Evolutionary conservation across 345 rosid genomes (phyloP).

Genomic region (Adansonia digitata): DNA sequence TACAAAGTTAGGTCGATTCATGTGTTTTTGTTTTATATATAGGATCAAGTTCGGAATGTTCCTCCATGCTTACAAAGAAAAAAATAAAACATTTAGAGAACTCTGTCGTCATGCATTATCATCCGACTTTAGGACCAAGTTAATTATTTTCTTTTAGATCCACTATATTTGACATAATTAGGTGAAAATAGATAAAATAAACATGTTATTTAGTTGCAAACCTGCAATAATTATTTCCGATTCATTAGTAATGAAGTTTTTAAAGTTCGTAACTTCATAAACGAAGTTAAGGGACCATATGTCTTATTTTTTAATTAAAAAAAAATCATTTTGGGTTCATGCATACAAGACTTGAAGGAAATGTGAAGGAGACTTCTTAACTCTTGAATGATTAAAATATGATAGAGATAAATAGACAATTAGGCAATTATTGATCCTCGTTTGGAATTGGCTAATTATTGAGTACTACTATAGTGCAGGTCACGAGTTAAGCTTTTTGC

Average conservation of each 20-base stretch:
- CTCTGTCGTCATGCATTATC: background rate
- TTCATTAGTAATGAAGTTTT: no score
- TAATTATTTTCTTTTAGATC: background rate
- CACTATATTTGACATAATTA: background rate
- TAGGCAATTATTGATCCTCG: background rate
- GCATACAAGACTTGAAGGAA: background rate
- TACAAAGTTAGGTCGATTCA: slow-evolving; percentile 1
- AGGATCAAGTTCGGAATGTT: slow-evolving; percentile 1
- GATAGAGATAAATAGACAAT: background rate
- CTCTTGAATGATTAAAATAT: background rate
- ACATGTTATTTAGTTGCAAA: background rate
- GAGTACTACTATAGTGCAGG: background rate
- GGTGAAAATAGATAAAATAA: background rate
- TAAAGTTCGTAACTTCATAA: no score
- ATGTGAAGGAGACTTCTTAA: background rate
- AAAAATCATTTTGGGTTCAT: background rate
- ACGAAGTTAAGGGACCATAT: no score
- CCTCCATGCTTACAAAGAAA: slow-evolving; percentile 5
- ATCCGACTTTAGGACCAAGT: background rate
- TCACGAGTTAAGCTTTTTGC: background rate
- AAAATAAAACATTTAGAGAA: background rate
- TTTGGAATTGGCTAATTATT: background rate
- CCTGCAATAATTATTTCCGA: no score
- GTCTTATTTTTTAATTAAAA: no score
- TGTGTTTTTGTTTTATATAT: background rate